A percentile compares a stretch with the other conserved stretches of the same genome.
phyloP scores from a whole-genome alignment of 2,329 filamentous ascomycete genomes.

The Pseudopyricularia javanii region DNA sequence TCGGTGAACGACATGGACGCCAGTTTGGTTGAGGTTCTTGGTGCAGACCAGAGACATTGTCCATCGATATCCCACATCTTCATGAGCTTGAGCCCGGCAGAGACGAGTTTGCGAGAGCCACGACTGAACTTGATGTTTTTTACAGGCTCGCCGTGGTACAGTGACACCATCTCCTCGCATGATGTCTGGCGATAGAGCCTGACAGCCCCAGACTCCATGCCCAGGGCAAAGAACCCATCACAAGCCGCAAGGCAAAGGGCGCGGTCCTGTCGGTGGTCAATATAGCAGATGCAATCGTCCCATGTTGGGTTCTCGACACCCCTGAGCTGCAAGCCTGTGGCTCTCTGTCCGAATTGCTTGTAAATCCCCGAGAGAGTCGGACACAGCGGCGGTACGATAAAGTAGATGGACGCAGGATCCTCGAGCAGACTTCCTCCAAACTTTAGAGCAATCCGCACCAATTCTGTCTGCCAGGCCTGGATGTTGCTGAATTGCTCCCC shows the following conservation, averaged over 20 bases:
- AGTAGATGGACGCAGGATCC: not conserved
- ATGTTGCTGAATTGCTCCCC: not conserved
- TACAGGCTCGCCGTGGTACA: not conserved
- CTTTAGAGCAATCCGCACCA: slow-evolving; percentile 1
- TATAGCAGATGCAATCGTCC: slow-evolving; percentile 2
- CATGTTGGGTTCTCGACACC: not conserved
- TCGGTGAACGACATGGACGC: not conserved
- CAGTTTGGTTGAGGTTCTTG: not conserved
- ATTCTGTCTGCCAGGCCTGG: not conserved
- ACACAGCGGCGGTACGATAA: not conserved
- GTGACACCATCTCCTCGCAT: not conserved
- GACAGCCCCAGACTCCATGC: not conserved
- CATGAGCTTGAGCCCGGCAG: not conserved
- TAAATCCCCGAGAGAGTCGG: not conserved
- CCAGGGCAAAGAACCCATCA: not conserved
- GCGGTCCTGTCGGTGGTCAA: not conserved
- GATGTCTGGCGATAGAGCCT: not conserved
- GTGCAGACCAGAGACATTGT: not conserved
- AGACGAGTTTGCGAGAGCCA: not conserved
- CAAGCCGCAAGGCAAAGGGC: not conserved
- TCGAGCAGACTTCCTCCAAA: slow-evolving; percentile 1
- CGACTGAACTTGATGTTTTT: not conserved
- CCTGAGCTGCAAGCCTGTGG: not conserved
- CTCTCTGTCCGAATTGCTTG: not conserved
- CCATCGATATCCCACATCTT: not conserved